Conservation (phyloP, 805 yeast species). For the Pichia paraexigua region DNA sequence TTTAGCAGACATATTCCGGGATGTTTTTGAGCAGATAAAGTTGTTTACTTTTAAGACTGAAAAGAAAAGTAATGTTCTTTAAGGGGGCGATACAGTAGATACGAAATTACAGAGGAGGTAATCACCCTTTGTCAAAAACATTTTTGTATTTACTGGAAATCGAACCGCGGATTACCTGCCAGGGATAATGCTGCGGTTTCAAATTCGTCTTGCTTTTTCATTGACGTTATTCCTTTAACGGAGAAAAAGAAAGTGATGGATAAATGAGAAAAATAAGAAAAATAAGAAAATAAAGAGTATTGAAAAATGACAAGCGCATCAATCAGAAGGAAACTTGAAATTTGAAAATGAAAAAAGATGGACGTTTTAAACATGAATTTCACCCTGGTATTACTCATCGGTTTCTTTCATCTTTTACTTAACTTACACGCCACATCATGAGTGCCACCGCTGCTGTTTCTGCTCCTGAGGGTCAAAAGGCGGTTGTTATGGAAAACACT, state of each 20-base stretch:
- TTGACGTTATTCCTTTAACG: neutral
- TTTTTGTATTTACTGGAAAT: neutral
- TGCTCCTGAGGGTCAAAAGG: conserved; percentile 20
- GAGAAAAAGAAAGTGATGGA: neutral
- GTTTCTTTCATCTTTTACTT: neutral
- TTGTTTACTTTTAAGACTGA: neutral
- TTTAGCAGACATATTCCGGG: neutral
- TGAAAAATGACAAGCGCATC: neutral
- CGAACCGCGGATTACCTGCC: neutral
- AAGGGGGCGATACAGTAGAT: neutral
- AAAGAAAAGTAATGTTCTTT: neutral
- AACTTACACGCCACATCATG: neutral
- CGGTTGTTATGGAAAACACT: conserved; percentile 48
- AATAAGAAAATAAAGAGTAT: too few species aligned
- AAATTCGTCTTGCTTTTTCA: neutral
- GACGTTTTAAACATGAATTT: neutral
- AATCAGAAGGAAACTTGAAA: neutral
- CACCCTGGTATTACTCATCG: neutral
- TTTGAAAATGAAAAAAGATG: neutral
- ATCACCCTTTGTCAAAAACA: neutral
- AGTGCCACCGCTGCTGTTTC: conserved; percentile 1
- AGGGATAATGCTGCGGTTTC: neutral
- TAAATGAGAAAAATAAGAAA: neutral
- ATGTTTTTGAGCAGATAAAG: neutral
- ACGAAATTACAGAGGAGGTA: neutral